Base-by-base conservation (phyloP, 2,329 filamentous ascomycete species). In the Emergomyces pasteurianus region DNA sequence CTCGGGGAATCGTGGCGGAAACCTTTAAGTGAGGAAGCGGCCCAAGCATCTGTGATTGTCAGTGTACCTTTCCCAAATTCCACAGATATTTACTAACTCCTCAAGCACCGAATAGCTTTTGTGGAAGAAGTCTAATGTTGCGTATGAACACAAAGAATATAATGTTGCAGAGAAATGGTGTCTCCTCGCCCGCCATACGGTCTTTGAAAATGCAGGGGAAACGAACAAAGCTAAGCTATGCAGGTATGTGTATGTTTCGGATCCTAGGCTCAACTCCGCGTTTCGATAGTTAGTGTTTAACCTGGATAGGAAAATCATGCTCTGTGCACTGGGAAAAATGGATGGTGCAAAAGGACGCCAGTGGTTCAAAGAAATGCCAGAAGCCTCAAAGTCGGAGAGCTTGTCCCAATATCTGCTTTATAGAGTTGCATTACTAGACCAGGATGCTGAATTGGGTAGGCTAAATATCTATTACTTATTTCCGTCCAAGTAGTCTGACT, bases 361-460 rank as follows among this genome's bases (percentile, higher is more conserved):
- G 36, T 71, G 81, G 0, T 86, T 87, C 64, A 73, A 77, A 23
- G 72, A 78, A 1, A 87, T 94, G 80, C 75, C 86, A 0, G 76
- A 83, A 18, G 66, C 73, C 0, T 80, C 80, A 21, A 82, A 80
- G 63, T 78, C 83, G 54, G 85, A 89, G 10, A 80, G 84, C 0
- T 78, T 86, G 67, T 90, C 88, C 2, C 79, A 82, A 42, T 94
- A 90, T 68, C 72, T 95, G 31, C 83, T 89, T 75, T 95, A 90
- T 73, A 90, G 88, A 68, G 78, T 86, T 21, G 84, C 87, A 0
- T 72, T 94, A 1, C 78, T 82, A 54, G 78, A 74, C 21, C 78
- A 78, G 62, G 82, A 92, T 65, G 69, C 74, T 43, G 79, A 83
- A 2, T 69, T 80, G 49, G 77, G 80, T 81, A 71, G 66, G 69